These are phyloP conservation scores for Penicillium polonicum DNA, from an alignment of 2,329 filamentous ascomycete genomes.

Conservation along the genomic window DNA sequence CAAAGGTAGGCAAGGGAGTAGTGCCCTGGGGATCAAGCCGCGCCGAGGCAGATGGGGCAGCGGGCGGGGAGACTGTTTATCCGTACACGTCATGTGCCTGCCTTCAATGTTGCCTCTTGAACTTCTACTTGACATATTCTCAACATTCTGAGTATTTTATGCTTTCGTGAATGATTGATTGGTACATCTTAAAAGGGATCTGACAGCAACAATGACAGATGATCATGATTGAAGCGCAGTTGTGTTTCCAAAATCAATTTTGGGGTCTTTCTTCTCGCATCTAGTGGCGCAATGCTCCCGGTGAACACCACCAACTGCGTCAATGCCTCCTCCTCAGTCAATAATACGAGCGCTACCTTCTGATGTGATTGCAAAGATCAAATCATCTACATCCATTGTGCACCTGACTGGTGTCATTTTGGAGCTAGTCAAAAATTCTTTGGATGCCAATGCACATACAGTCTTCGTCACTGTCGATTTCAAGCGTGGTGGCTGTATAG, in stretches of 20 bases:
- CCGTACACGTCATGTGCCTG: slow-evolving; percentile 26
- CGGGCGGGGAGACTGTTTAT: slow-evolving; percentile 25
- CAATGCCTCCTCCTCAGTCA: slow-evolving; percentile 27
- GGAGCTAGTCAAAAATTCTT: slow-evolving; percentile 75
- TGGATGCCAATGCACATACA: slow-evolving; percentile 73
- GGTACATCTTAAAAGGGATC: not conserved
- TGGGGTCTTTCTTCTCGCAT: not conserved
- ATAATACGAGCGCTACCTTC: slow-evolving; percentile 68
- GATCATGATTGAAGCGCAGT: not conserved
- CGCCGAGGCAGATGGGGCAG: slow-evolving; percentile 16
- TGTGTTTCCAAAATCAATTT: not conserved
- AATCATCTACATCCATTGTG: slow-evolving; percentile 77
- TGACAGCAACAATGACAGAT: not conserved
- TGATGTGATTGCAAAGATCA: slow-evolving; percentile 73
- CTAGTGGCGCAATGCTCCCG: slow-evolving; percentile 6
- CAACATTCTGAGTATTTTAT: not conserved
- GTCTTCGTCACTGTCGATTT: slow-evolving; percentile 74
- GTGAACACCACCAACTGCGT: slow-evolving; percentile 6
- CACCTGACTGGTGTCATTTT: slow-evolving; percentile 69
- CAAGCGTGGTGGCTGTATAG: slow-evolving; percentile 67
- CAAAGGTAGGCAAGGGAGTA: slow-evolving; percentile 8
- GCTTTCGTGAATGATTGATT: not conserved
- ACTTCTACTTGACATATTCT: not conserved
- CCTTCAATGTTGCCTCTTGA: slow-evolving; percentile 4
- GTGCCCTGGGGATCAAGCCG: not conserved